Percentiles rank a stretch among this genome's conserved stretches.
phyloP scores from a whole-genome alignment of 1,284 basidiomycete genomes.

The Marasmius oreades region DNA sequence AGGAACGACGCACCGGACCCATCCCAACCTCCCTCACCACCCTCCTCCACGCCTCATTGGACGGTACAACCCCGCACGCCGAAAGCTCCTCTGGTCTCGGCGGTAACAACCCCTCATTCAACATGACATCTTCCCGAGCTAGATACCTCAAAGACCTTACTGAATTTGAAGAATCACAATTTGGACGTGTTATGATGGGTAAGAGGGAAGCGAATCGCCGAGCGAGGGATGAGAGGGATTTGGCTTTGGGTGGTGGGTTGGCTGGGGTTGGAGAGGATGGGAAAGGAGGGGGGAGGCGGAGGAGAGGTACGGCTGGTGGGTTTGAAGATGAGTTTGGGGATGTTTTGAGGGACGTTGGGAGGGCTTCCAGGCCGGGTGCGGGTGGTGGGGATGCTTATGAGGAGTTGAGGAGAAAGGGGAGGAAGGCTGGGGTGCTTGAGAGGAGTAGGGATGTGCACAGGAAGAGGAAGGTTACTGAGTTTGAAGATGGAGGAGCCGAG shows the following conservation, averaged over 20 bases:
- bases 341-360: slow-evolving; percentile 59
- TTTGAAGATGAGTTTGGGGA: slow-evolving; percentile 85
- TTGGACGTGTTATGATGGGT: slow-evolving; percentile 88
- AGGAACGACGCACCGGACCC: slow-evolving; percentile 54
- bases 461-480: slow-evolving; percentile 37
- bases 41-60: slow-evolving; percentile 45
- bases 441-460: slow-evolving; percentile 36
- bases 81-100: slow-evolving; percentile 84
- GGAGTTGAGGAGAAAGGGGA: slow-evolving; percentile 64
- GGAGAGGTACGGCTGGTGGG: slow-evolving; percentile 65
- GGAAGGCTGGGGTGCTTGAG: slow-evolving; percentile 60
- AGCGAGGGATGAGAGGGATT: slow-evolving; percentile 84
- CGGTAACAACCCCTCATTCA: slow-evolving; percentile 46
- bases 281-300: slow-evolving; percentile 46
- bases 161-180: slow-evolving; percentile 96
- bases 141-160: slow-evolving; percentile 79
- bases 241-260: slow-evolving; percentile 80
- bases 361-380: slow-evolving; percentile 32
- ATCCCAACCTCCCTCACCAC: slow-evolving; percentile 38
- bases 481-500: slow-evolving; percentile 38
- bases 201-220: slow-evolving; percentile 84
- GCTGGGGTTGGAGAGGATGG: slow-evolving; percentile 28
- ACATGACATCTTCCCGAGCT: slow-evolving; percentile 57
- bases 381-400: slow-evolving; percentile 70
- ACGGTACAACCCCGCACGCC: slow-evolving; percentile 59